Evolutionary conservation across 1,139 yeast genomes (phyloP).

Genomic region (Debaryomycetaceae sp.): DNA sequence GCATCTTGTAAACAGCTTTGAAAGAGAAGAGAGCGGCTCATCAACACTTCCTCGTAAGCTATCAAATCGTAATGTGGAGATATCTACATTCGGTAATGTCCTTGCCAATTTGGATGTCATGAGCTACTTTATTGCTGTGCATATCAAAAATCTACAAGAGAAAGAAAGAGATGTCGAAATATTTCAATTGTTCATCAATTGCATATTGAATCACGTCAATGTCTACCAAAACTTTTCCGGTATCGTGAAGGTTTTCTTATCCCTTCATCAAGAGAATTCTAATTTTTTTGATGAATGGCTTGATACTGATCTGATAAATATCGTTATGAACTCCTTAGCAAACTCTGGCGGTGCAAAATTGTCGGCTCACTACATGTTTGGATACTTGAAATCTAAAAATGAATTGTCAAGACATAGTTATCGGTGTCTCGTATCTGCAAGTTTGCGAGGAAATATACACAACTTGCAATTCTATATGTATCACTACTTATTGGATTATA

Average conservation of each 20-base stretch:
- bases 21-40: constrained; percentile 8
- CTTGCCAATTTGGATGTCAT: constrained; percentile 28
- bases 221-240: constrained; percentile 37
- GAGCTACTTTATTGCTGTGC: constrained; percentile 20
- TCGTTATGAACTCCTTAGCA: constrained; percentile 27
- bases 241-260: constrained; percentile 19
- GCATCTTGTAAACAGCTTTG: constrained; percentile 11
- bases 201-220: constrained; percentile 35
- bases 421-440: constrained; percentile 22
- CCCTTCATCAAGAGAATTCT: constrained; percentile 17
- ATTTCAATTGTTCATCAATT: constrained; percentile 30
- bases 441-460: constrained; percentile 23
- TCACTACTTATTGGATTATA: constrained; percentile 19
- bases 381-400: constrained; percentile 14
- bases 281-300: constrained; percentile 20
- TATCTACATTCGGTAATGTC: constrained; percentile 28
- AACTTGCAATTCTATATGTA: constrained; percentile 27
- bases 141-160: constrained; percentile 18
- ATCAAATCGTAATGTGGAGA: constrained; percentile 18
- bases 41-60: constrained; percentile 16
- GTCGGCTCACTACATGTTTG: constrained; percentile 22
- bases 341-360: constrained; percentile 26
- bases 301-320: constrained; percentile 27
- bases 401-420: constrained; percentile 15
- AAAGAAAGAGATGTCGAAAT: constrained; percentile 16